A percentile compares a stretch with the other conserved stretches of the same genome.
Evolutionary conservation across 495 filamentous ascomycete species (phyloP).

Genomic region (Neurospora pannonica): DNA sequence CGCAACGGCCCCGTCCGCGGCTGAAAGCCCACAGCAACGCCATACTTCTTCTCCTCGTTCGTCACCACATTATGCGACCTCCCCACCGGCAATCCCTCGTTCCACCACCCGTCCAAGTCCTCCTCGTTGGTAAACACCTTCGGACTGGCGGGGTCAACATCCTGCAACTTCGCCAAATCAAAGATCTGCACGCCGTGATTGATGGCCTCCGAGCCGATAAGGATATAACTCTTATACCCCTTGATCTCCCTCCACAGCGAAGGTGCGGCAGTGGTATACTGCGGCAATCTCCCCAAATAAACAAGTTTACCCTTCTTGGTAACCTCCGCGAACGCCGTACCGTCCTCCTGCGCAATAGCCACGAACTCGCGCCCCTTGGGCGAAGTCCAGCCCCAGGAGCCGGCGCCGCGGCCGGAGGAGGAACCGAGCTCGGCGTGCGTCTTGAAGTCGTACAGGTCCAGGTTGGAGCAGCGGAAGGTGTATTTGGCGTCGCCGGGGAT

Average conservation of each 20-base stretch:
- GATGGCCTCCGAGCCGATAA: slow-evolving; percentile 40
- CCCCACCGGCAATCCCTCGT: slow-evolving; percentile 22
- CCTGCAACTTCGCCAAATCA: slow-evolving; percentile 31
- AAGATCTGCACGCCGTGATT: slow-evolving; percentile 44
- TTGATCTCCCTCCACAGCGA: slow-evolving; percentile 44
- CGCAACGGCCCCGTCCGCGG: slow-evolving; percentile 28
- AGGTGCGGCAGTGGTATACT: slow-evolving; percentile 25
- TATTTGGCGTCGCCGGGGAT: slow-evolving; percentile 33
- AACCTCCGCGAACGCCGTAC: slow-evolving; percentile 48
- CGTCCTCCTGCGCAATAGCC: slow-evolving; percentile 48
- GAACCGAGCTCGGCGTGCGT: slow-evolving; percentile 42
- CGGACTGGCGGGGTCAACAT: slow-evolving; percentile 12
- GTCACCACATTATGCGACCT: slow-evolving; percentile 41
- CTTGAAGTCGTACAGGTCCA: slow-evolving; percentile 47
- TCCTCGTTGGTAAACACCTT: slow-evolving; percentile 21
- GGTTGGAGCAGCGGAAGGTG: slow-evolving; percentile 43
- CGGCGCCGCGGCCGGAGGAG: slow-evolving; percentile 28
- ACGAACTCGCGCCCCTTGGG: slow-evolving; percentile 48
- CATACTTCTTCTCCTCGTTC: slow-evolving; percentile 35
- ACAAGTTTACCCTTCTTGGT: slow-evolving; percentile 37
- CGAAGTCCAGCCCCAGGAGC: slow-evolving; percentile 48
- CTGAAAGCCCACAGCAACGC: slow-evolving; percentile 35
- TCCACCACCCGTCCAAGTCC: slow-evolving; percentile 28
- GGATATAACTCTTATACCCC: slow-evolving; percentile 33
- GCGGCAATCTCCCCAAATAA: slow-evolving; percentile 48